Evolutionary conservation across 2,329 filamentous ascomycete species (phyloP).

Genomic region (Akanthomyces muscarius): DNA sequence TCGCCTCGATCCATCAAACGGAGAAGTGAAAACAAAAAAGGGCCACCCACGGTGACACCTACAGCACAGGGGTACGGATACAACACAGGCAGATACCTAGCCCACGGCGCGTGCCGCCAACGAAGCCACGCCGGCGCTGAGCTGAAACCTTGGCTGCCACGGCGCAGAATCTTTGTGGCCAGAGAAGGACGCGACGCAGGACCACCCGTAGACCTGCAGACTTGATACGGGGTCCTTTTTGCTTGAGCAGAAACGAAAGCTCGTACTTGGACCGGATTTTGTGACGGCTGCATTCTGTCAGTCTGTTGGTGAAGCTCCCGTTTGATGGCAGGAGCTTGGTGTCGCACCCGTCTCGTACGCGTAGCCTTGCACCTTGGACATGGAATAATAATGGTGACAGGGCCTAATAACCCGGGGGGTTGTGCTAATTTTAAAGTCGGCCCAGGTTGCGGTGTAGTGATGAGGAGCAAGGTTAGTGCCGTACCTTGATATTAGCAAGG

Average conservation of each 20-base stretch:
- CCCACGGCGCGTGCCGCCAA: constrained; percentile 11
- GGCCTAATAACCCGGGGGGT: neutral
- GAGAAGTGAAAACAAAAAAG: neutral
- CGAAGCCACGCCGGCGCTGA: neutral
- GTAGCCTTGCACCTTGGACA: neutral
- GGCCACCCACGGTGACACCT: neutral
- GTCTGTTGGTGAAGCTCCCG: no score
- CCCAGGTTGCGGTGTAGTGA: neutral
- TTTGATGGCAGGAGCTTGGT: neutral
- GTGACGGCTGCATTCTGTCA: no score
- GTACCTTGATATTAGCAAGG: no score
- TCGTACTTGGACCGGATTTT: neutral
- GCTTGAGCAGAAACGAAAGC: neutral
- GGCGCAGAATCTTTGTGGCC: neutral
- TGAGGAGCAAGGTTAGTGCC: no score
- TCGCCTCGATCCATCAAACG: neutral
- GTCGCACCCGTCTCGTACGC: neutral
- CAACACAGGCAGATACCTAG: neutral
- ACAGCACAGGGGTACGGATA: no score
- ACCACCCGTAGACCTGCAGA: neutral
- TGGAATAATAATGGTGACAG: neutral
- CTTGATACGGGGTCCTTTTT: neutral
- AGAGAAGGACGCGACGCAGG: neutral
- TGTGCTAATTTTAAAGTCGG: constrained; percentile 5
- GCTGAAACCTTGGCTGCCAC: constrained; percentile 12